Conservation (phyloP, 1,284 basidiomycete species). For the Abortiporus biennis region DNA sequence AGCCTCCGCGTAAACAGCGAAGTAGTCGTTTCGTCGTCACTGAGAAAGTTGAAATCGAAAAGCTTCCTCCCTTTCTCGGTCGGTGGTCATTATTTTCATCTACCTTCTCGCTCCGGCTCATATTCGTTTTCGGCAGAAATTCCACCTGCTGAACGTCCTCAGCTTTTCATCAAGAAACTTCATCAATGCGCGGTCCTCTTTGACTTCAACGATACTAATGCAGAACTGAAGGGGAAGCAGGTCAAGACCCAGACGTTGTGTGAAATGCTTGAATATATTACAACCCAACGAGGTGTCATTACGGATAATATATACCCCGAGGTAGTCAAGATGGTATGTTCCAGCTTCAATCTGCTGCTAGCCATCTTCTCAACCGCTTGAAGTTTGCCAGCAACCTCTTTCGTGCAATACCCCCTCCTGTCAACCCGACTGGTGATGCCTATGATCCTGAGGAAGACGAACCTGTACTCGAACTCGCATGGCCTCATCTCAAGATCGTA, state of each 20-base stretch:
- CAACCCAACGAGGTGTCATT: slow-evolving; percentile 93
- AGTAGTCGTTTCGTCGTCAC: slow-evolving; percentile 95
- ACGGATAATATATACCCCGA: slow-evolving; percentile 98
- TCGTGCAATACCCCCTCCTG: slow-evolving; percentile 98
- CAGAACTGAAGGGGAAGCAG: slow-evolving; percentile 96
- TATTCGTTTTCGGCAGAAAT: slow-evolving; percentile 61
- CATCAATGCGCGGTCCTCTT: slow-evolving; percentile 96
- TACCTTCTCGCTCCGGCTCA: slow-evolving; percentile 6
- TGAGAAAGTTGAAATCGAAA: slow-evolving; percentile 95
- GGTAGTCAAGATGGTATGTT: slow-evolving; percentile 92
- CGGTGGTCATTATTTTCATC: slow-evolving; percentile 28
- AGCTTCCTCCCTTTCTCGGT: slow-evolving; percentile 92
- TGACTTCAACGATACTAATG: slow-evolving; percentile 97
- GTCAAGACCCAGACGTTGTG: slow-evolving; percentile 97
- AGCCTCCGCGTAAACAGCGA: slow-evolving; percentile 92
- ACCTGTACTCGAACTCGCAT: slow-evolving; percentile 96
- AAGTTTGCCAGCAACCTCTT: slow-evolving; percentile 98
- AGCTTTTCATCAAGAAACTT: slow-evolving; percentile 92
- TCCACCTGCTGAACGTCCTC: slow-evolving; percentile 80
- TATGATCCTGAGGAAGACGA: slow-evolving; percentile 99
- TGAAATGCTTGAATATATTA: slow-evolving; percentile 99
- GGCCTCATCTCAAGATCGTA: slow-evolving; percentile 99
- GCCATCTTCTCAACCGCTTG: slow-evolving; percentile 5
- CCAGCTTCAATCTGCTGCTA: slow-evolving; percentile 2
- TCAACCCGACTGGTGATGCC: slow-evolving; percentile 96